Conservation (phyloP, 2,329 filamentous ascomycete species). For the Penicillium sp. region DNA sequence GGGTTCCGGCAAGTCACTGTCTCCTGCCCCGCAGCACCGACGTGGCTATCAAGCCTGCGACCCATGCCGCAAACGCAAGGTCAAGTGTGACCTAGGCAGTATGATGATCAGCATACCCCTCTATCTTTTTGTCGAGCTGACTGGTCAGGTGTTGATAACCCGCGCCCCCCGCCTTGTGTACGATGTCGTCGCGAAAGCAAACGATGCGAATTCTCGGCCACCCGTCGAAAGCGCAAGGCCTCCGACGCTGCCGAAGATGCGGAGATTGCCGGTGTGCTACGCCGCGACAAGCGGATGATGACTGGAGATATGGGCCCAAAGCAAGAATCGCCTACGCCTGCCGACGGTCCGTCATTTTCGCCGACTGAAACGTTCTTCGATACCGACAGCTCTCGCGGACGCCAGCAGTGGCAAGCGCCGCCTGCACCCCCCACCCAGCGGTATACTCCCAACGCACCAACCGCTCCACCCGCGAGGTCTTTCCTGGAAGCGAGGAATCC, state of each 20-base stretch:
- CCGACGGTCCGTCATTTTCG: slow-evolving; percentile 25
- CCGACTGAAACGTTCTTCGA: slow-evolving; percentile 26
- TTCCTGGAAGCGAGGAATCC: slow-evolving; percentile 27
- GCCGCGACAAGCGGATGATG: slow-evolving; percentile 50
- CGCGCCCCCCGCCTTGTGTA: slow-evolving; percentile 86
- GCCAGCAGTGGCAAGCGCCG: slow-evolving; percentile 31
- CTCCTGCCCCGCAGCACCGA: slow-evolving; percentile 38
- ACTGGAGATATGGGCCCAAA: slow-evolving; percentile 39
- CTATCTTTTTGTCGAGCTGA: slow-evolving; percentile 7
- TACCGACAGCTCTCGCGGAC: slow-evolving; percentile 19
- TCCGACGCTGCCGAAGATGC: slow-evolving; percentile 43
- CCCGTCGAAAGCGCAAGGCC: slow-evolving; percentile 81
- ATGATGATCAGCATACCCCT: slow-evolving; percentile 19
- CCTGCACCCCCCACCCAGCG: slow-evolving; percentile 20
- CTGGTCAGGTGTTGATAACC: slow-evolving; percentile 68
- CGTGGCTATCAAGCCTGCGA: slow-evolving; percentile 48
- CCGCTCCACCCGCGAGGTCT: slow-evolving; percentile 21
- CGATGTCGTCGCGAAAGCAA: slow-evolving; percentile 92
- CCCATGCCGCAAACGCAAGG: slow-evolving; percentile 46
- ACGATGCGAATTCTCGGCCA: slow-evolving; percentile 94
- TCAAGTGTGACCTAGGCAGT: slow-evolving; percentile 47
- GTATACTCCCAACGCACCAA: slow-evolving; percentile 25
- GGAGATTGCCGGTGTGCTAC: slow-evolving; percentile 37
- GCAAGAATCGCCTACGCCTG: slow-evolving; percentile 22
- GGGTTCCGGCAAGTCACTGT: slow-evolving; percentile 27